A percentile compares a stretch with the other conserved stretches of the same genome.
These are phyloP conservation scores for Nepenthes gracilis DNA, from an alignment of 148 eudicot species.

Conservation along the genomic window DNA sequence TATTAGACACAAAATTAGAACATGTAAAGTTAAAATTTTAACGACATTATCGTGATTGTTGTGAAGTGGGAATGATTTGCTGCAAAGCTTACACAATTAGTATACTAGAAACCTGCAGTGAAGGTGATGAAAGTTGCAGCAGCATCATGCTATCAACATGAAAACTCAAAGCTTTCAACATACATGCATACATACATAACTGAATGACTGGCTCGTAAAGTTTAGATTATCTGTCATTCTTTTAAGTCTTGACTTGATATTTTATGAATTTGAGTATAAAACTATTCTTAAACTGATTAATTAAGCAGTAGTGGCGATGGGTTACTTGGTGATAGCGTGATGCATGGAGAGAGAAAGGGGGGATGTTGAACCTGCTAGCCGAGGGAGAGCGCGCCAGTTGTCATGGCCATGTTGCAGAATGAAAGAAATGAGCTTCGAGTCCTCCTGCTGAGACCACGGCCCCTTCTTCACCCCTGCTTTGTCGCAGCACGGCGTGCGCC, in stretches of 20 bases:
- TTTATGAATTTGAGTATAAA: too few relatives aligned
- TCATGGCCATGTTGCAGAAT: constrained; percentile 34
- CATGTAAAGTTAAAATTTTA: too few relatives aligned
- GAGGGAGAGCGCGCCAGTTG: constrained; percentile 49
- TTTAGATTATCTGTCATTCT: not conserved
- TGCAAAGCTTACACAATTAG: too few relatives aligned
- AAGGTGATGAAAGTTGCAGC: too few relatives aligned
- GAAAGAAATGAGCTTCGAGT: constrained; percentile 35
- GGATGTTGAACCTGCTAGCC: constrained; percentile 26
- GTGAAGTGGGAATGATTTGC: too few relatives aligned
- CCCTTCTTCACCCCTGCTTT: constrained; percentile 40
- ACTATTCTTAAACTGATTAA: too few relatives aligned
- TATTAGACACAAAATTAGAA: too few relatives aligned
- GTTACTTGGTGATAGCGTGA: not conserved
- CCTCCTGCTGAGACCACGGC: constrained; percentile 43
- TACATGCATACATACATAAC: not conserved
- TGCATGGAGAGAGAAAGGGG: not conserved
- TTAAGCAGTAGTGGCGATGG: not conserved
- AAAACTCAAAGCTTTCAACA: too few relatives aligned
- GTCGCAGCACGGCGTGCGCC: constrained; percentile 45
- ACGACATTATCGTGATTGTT: too few relatives aligned
- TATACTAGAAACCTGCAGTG: too few relatives aligned
- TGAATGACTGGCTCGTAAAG: not conserved
- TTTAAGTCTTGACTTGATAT: too few relatives aligned
- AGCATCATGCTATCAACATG: too few relatives aligned